Percentiles rank a stretch among this genome's conserved stretches.
Conservation (phyloP, 345 rosid genomes). For the Rhodamnia argentea region DNA sequence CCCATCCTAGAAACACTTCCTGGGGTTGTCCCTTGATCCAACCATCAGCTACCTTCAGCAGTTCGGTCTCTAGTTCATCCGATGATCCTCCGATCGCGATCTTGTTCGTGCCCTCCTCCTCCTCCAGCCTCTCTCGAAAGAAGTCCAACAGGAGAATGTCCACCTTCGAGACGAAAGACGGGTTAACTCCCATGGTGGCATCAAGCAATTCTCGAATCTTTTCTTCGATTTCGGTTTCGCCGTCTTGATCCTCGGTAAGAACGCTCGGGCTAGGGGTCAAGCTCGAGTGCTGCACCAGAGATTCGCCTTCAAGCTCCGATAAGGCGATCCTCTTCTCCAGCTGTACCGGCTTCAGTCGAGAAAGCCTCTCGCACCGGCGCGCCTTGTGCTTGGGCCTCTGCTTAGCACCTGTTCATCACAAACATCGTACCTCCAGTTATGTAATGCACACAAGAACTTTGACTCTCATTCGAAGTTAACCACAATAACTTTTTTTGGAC, state of each 20-base stretch:
- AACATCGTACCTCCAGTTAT: neutral
- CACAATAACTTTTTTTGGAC: too few relatives aligned
- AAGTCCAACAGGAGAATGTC: slow-evolving; percentile 38
- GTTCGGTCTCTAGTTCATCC: neutral
- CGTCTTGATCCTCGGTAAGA: neutral
- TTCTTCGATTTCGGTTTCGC: neutral
- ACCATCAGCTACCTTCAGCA: slow-evolving; percentile 29
- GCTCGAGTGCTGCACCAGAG: neutral
- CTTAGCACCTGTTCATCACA: slow-evolving; percentile 24
- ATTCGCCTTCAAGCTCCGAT: slow-evolving; percentile 16
- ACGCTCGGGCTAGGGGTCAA: neutral
- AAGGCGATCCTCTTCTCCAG: slow-evolving; percentile 45
- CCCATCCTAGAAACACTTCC: slow-evolving; percentile 48
- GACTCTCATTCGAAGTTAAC: too few relatives aligned
- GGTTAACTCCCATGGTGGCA: neutral
- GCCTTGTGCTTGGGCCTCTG: slow-evolving; percentile 27
- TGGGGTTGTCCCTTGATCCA: slow-evolving; percentile 44
- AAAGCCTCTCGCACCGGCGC: slow-evolving; percentile 22
- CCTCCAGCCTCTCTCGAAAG: slow-evolving; percentile 29
- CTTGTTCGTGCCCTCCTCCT: neutral
- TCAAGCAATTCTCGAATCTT: slow-evolving; percentile 6
- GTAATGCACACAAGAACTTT: neutral
- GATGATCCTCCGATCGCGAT: neutral
- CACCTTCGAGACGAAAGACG: neutral
- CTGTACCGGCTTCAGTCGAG: slow-evolving; percentile 45